Conservation (phyloP, 305 asterid species). For the Coffea humblotiana region DNA sequence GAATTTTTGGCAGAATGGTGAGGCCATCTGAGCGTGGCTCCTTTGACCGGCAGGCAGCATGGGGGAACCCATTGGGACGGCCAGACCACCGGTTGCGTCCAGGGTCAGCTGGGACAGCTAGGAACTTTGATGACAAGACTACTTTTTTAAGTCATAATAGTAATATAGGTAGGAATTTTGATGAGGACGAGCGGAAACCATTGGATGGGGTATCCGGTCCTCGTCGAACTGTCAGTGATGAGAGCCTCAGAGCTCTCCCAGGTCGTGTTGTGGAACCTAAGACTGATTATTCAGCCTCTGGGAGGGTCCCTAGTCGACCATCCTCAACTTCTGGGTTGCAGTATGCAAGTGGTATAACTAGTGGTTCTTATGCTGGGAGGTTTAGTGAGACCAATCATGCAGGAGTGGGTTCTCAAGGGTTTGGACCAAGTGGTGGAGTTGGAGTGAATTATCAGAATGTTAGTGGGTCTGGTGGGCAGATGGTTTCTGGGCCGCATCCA, state of each 20-base stretch:
- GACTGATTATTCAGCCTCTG: constrained; percentile 40
- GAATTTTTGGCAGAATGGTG: constrained; percentile 45
- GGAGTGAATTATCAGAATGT: constrained; percentile 46
- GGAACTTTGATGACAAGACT: constrained; percentile 66
- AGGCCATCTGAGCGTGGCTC: constrained; percentile 66
- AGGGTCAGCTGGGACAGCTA: constrained; percentile 70
- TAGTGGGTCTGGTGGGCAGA: constrained; percentile 47
- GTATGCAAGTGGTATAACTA: constrained; percentile 37
- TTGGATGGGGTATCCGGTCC: constrained; percentile 73
- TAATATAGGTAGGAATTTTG: constrained; percentile 74
- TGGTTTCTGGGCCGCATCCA: constrained; percentile 50
- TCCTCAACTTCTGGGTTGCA: constrained; percentile 52
- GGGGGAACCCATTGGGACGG: constrained; percentile 70
- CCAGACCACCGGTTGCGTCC: constrained; percentile 71
- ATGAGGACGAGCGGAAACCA: constrained; percentile 95
- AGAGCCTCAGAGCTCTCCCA: constrained; percentile 45
- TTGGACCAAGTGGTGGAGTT: constrained; percentile 37
- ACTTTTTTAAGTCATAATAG: constrained; percentile 54
- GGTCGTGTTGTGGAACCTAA: constrained; percentile 47
- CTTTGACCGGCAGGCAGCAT: constrained; percentile 60
- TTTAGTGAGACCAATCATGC: constrained; percentile 47
- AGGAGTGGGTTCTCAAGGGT: constrained; percentile 43
- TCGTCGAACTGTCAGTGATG: constrained; percentile 72
- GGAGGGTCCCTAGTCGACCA: constrained; percentile 42
- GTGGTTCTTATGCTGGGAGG: constrained; percentile 55